Evolutionary conservation across 2,329 filamentous ascomycete species (phyloP), one percentile per base, ranked within the genome.

Genomic region (Calonectria hawksworthii): DNA sequence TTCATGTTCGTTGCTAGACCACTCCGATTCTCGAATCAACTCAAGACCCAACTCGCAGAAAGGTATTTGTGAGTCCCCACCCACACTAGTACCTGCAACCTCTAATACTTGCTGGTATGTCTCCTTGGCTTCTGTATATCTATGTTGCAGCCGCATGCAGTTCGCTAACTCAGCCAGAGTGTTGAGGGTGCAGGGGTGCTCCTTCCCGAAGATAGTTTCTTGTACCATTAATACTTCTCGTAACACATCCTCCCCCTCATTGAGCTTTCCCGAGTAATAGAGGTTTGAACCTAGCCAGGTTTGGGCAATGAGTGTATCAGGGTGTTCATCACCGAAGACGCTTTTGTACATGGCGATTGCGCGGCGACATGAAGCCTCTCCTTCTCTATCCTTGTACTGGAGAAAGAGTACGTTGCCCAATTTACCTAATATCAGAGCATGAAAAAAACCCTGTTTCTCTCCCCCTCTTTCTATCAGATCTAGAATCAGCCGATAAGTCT

Each of bases 121-220:
- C n/a, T 38, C 11, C 64, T 78, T 75, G 30, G 79, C 80, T 68
- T 80, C 74, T 30, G 74, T 3, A 47, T 79, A 75, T 47, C 73
- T 71, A 4, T 13, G 44, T 23, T 47, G 21, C 21, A 47, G n/a
- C n/a, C 11, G 21, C 10, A 47, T 11, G 5, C 44, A 47, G 4
- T 23, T 2, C 9, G 44, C 44, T 13, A 47, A 47, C 0, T 47
- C 10, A 1, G 1, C 10, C 44, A 47, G 23, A 10, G 11, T 16
- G 6, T 23, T 3, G 9, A 56, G 47, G 34, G 59, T 65, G 9
- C 30, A 2, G 11, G 23, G n/a, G 32, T 64, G 9, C 1, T 51
- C 10, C 6, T 50, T 34, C 2, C 67, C 67, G 3, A 51, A 32
- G 7, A 47, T 7, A 2, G 7, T 61, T 32, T 47, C 41, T 47